Percentiles rank a stretch among this genome's conserved stretches.
These are phyloP conservation scores for Dictyostelium citrinum DNA, from an alignment of 78 protist species.

Conservation along the genomic window DNA sequence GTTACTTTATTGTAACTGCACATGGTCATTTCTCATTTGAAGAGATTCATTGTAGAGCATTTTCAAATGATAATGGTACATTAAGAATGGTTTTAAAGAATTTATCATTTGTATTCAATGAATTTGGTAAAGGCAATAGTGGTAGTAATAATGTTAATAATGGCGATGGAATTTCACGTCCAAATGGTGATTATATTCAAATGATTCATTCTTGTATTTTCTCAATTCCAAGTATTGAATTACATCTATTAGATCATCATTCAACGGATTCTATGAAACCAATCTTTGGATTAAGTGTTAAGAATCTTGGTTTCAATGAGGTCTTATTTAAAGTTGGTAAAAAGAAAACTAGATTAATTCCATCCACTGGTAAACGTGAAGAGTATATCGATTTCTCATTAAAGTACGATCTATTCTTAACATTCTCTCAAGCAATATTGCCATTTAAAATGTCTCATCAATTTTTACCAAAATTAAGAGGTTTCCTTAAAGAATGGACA, in stretches of 20 bases:
- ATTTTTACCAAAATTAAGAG: constrained; percentile 56
- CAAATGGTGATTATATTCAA: constrained; percentile 69
- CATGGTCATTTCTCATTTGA: constrained; percentile 80
- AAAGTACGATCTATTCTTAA: constrained; percentile 59
- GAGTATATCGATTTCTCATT: constrained; percentile 66
- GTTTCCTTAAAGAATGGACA: constrained; percentile 63
- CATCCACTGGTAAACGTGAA: constrained; percentile 54
- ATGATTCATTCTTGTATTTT: constrained; percentile 76
- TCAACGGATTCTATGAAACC: not conserved
- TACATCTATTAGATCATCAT: constrained; percentile 42
- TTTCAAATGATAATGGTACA: constrained; percentile 47
- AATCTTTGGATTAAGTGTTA: constrained; percentile 20
- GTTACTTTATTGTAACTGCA: constrained; percentile 11
- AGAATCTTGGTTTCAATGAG: constrained; percentile 49
- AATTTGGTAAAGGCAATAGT: constrained; percentile 27
- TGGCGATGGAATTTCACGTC: constrained; percentile 18
- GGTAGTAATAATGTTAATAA: not conserved
- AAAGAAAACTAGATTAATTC: constrained; percentile 43
- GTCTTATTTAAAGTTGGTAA: constrained; percentile 65
- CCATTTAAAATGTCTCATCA: constrained; percentile 79
- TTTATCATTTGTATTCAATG: constrained; percentile 69
- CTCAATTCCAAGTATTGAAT: constrained; percentile 44
- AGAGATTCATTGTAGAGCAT: constrained; percentile 58
- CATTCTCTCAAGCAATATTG: constrained; percentile 24
- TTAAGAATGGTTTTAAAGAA: constrained; percentile 54